These are phyloP conservation scores for Davidsoniella eucalypti DNA, from an alignment of 2,329 filamentous ascomycete genomes.

Conservation along the genomic window DNA sequence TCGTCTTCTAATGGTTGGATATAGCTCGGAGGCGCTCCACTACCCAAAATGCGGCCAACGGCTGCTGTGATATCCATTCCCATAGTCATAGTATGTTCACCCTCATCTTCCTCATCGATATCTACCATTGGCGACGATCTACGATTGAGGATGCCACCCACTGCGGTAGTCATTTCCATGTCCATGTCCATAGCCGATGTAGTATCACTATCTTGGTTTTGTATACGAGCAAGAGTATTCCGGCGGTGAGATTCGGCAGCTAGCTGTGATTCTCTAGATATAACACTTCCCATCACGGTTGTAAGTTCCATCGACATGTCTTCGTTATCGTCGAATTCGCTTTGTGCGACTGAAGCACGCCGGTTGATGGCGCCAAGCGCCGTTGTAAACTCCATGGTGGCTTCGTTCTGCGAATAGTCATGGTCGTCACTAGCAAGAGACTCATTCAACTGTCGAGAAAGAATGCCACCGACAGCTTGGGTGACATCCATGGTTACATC, in stretches of 20 bases:
- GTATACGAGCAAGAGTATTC: conserved; percentile 15
- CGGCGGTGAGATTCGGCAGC: conserved; percentile 18
- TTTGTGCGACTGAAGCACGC: conserved; percentile 17
- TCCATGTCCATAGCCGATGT: conserved; percentile 42
- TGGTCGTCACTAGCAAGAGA: conserved; percentile 17
- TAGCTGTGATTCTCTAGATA: conserved; percentile 16
- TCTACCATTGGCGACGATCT: conserved; percentile 28
- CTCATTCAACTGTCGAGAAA: conserved; percentile 28
- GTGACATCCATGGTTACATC: conserved; percentile 95
- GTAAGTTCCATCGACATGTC: conserved; percentile 72
- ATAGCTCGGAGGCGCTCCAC: conserved; percentile 10
- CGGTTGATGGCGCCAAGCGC: conserved; percentile 55
- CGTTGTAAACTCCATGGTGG: conserved; percentile 71
- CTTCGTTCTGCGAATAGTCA: conserved; percentile 26
- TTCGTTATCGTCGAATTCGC: conserved; percentile 33
- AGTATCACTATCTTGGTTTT: neutral
- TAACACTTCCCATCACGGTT: conserved; percentile 42
- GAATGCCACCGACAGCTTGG: conserved; percentile 61
- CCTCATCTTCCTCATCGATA: conserved; percentile 12
- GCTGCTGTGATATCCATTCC: conserved; percentile 47
- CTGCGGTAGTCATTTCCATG: conserved; percentile 79
- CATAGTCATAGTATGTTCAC: conserved; percentile 21
- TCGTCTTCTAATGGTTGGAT: conserved; percentile 17
- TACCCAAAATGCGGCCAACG: conserved; percentile 35
- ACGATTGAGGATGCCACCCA: conserved; percentile 56